A percentile compares a stretch with the other conserved stretches of the same genome.
These are phyloP conservation scores for Lyophyllum shimeji DNA, from an alignment of 768 basidiomycete species.

Conservation along the genomic window DNA sequence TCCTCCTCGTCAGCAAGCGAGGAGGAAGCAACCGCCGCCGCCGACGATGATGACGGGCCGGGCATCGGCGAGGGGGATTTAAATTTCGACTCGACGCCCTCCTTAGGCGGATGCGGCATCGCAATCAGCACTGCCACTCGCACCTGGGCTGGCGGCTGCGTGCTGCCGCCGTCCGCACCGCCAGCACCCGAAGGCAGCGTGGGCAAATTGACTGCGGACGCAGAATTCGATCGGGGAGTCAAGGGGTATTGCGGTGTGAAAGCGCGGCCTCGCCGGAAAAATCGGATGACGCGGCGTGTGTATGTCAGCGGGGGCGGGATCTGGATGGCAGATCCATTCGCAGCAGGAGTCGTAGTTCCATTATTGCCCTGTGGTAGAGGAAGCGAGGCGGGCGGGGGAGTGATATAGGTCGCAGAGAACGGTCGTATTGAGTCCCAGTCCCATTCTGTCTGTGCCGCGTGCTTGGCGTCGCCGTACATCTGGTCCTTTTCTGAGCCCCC, in stretches of 20 bases:
- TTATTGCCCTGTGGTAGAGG: not conserved
- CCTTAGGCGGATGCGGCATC: constrained; percentile 26
- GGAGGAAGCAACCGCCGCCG: constrained; percentile 1
- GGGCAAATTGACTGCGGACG: constrained; percentile 1
- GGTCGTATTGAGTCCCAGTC: constrained; percentile 37
- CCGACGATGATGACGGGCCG: constrained; percentile 6
- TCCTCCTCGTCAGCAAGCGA: constrained; percentile 12
- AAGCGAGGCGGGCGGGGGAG: constrained; percentile 1
- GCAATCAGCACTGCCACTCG: constrained; percentile 33
- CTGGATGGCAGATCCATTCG: not conserved
- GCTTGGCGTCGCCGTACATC: not conserved
- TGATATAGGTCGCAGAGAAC: constrained; percentile 29
- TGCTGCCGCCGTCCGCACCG: not conserved
- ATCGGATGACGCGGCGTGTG: not conserved
- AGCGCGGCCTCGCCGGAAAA: constrained; percentile 1
- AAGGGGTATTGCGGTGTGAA: not conserved
- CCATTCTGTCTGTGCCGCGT: constrained; percentile 13
- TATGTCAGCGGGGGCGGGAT: not conserved
- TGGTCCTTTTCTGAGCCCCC: constrained; percentile 17
- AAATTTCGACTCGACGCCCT: not conserved
- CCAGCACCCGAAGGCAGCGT: not conserved
- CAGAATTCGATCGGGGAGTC: not conserved
- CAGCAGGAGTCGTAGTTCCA: not conserved
- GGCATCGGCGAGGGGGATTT: constrained; percentile 7
- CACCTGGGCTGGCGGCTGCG: constrained; percentile 11